Conservation (phyloP, 352 stramenopile species). For the Phytophthora citricola region DNA sequence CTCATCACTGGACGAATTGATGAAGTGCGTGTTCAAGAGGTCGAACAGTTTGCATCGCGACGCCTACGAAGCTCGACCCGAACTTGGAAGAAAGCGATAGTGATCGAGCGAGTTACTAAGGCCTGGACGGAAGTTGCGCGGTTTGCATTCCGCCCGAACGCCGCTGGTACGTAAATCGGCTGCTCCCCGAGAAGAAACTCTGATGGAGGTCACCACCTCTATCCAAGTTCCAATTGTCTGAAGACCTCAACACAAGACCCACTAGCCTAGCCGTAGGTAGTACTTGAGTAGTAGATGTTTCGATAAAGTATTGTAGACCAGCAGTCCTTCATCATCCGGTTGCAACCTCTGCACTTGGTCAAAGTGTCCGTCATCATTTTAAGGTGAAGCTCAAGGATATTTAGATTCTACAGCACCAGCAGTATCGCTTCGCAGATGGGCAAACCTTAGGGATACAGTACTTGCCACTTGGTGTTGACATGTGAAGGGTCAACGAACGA, state of each 20-base stretch:
- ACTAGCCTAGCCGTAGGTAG: not conserved
- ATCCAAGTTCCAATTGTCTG: too few relatives aligned
- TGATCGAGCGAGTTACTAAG: slow-evolving; percentile 13
- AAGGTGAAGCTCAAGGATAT: not conserved
- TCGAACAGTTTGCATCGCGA: slow-evolving; percentile 7
- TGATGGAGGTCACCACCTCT: too few relatives aligned
- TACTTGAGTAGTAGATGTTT: too few relatives aligned
- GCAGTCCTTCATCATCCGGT: not conserved
- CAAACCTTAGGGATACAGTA: not conserved
- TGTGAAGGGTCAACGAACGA: not conserved
- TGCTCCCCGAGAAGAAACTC: not conserved
- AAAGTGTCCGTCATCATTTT: slow-evolving; percentile 1
- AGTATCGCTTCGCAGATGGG: slow-evolving; percentile 12
- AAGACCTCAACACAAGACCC: not conserved
- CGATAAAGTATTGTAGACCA: not conserved
- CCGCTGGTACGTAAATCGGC: not conserved
- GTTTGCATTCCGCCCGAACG: slow-evolving; percentile 15
- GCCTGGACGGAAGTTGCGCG: slow-evolving; percentile 14
- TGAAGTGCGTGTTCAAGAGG: slow-evolving; percentile 6
- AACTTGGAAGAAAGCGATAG: slow-evolving; percentile 6
- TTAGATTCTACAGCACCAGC: slow-evolving; percentile 14
- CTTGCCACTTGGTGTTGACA: not conserved
- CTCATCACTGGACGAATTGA: slow-evolving; percentile 12
- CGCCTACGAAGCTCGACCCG: not conserved
- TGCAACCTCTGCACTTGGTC: not conserved